These are phyloP conservation scores for Entomortierella parvispora DNA, from an alignment of 192 early-diverging fungal genomes.

Conservation along the genomic window DNA sequence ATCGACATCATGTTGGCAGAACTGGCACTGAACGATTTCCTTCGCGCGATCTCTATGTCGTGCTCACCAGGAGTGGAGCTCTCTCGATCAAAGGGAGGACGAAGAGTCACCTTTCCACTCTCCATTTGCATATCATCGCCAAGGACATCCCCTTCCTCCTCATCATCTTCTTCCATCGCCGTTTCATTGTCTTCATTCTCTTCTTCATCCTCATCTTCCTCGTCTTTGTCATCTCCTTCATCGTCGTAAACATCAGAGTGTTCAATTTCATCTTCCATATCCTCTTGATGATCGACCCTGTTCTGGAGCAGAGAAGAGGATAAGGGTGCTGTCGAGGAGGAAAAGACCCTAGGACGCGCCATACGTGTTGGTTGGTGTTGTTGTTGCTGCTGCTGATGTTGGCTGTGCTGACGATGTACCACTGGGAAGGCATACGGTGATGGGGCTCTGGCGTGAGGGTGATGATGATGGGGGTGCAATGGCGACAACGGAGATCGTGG, in stretches of 20 bases:
- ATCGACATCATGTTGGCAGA: slow-evolving; percentile 37
- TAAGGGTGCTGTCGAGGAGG: neutral
- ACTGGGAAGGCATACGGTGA: too few relatives aligned
- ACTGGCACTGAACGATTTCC: neutral
- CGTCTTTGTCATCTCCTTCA: slow-evolving; percentile 1
- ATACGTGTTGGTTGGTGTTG: neutral
- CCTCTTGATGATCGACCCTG: neutral
- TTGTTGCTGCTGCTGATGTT: slow-evolving; percentile 1
- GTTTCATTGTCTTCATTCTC: slow-evolving; percentile 1
- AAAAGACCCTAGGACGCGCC: neutral
- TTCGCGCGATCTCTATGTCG: neutral
- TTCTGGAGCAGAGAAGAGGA: neutral
- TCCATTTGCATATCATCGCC: neutral
- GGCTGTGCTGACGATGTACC: neutral
- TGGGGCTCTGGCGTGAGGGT: neutral
- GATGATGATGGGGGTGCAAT: neutral
- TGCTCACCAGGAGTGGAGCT: neutral
- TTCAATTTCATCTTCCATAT: neutral
- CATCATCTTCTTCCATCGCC: neutral
- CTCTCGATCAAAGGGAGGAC: too few relatives aligned
- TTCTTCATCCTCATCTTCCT: neutral
- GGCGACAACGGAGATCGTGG: too few relatives aligned
- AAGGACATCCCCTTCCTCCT: neutral
- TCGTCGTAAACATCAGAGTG: neutral
- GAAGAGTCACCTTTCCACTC: neutral